Percentiles rank a stretch among this genome's conserved stretches.
Evolutionary conservation across 1,284 basidiomycete genomes (phyloP).

Genomic region (Cutaneotrichosporon dermatis): DNA sequence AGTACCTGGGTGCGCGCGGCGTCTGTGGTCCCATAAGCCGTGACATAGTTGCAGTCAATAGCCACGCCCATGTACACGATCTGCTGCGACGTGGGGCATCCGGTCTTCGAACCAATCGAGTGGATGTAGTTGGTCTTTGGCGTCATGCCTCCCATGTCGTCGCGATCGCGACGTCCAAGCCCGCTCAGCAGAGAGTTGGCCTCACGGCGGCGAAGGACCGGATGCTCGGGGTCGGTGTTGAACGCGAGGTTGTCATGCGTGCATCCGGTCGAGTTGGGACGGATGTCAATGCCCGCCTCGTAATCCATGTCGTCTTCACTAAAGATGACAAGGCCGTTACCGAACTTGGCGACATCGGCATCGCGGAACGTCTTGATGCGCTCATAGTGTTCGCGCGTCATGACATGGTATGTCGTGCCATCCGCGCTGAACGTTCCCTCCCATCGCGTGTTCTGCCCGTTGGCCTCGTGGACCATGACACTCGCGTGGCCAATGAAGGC

Average conservation of each 20-base stretch:
- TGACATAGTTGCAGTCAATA: slow-evolving; percentile 76
- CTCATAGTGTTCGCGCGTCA: slow-evolving; percentile 67
- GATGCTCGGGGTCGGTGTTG: slow-evolving; percentile 63
- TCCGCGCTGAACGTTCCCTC: slow-evolving; percentile 70
- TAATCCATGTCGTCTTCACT: slow-evolving; percentile 49
- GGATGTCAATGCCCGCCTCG: slow-evolving; percentile 12
- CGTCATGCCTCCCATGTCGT: slow-evolving; percentile 30
- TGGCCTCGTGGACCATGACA: slow-evolving; percentile 63
- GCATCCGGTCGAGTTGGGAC: slow-evolving; percentile 49
- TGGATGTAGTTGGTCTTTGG: slow-evolving; percentile 58
- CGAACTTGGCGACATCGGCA: slow-evolving; percentile 55
- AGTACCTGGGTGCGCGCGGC: slow-evolving; percentile 71
- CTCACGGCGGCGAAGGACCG: slow-evolving; percentile 41
- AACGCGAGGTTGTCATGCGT: slow-evolving; percentile 64
- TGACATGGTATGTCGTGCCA: slow-evolving; percentile 68
- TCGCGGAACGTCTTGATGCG: slow-evolving; percentile 56
- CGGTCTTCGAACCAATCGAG: slow-evolving; percentile 62
- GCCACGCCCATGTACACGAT: slow-evolving; percentile 75
- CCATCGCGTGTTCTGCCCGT: slow-evolving; percentile 56
- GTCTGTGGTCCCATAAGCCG: slow-evolving; percentile 57
- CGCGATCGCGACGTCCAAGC: slow-evolving; percentile 20
- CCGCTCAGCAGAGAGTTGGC: neutral
- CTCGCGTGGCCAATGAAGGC: slow-evolving; percentile 63
- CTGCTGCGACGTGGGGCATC: slow-evolving; percentile 70
- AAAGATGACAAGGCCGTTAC: slow-evolving; percentile 63